These are phyloP conservation scores for Dendrostoma leiphaemia DNA, from an alignment of 2,329 filamentous ascomycete genomes.

Conservation along the genomic window DNA sequence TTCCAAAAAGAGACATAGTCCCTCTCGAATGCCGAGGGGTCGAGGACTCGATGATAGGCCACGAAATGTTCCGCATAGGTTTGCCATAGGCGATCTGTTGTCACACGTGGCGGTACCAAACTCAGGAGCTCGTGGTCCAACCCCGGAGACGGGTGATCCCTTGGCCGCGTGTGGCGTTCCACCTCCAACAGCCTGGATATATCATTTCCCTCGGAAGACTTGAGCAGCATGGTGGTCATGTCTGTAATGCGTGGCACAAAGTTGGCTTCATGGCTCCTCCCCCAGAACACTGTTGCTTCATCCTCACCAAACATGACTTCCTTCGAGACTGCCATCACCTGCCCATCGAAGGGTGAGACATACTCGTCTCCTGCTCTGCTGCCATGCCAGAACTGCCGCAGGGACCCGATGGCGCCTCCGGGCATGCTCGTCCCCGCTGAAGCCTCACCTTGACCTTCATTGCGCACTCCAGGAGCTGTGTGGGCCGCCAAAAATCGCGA, in stretches of 20 bases:
- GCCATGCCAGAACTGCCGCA: constrained; percentile 15
- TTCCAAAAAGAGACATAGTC: constrained; percentile 23
- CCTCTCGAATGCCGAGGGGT: constrained; percentile 22
- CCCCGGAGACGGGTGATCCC: constrained; percentile 6
- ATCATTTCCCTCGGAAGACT: constrained; percentile 4
- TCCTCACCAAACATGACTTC: constrained; percentile 14
- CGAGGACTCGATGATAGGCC: constrained; percentile 22
- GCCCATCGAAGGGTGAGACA: constrained; percentile 1
- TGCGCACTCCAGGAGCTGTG: not conserved
- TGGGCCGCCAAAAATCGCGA: not conserved
- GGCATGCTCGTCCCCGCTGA: not conserved
- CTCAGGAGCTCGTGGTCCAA: constrained; percentile 10
- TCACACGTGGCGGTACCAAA: constrained; percentile 20
- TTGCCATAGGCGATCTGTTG: constrained; percentile 19
- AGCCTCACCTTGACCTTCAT: not conserved
- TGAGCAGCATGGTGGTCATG: constrained; percentile 9
- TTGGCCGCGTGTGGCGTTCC: constrained; percentile 13
- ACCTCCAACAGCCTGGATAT: constrained; percentile 16
- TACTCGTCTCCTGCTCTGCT: constrained; percentile 11
- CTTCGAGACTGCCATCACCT: not conserved
- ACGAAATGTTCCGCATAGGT: constrained; percentile 21
- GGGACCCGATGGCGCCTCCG: not conserved
- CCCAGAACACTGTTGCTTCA: constrained; percentile 12
- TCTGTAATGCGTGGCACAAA: constrained; percentile 14
- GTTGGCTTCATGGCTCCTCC: constrained; percentile 13